phyloP scores from a whole-genome alignment of 2,329 filamentous ascomycete genomes.

The Parasarocladium wereldwijsianum region DNA sequence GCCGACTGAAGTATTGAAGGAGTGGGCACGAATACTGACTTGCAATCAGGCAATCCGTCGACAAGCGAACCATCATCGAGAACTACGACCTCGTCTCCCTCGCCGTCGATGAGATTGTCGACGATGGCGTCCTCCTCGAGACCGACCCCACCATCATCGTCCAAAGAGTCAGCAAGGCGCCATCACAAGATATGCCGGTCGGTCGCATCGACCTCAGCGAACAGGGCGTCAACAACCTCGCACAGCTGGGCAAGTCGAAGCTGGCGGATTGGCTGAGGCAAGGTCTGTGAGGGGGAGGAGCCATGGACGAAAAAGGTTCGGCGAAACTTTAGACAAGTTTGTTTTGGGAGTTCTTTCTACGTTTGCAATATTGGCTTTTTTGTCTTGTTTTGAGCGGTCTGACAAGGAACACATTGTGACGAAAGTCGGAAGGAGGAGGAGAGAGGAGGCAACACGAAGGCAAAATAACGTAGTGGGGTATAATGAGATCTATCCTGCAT shows the following conservation, averaged over 20 bases:
- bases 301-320: slow-evolving; percentile 2
- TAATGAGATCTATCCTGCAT: slow-evolving; percentile 14
- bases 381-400: slow-evolving; percentile 1
- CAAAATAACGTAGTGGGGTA: slow-evolving; percentile 6
- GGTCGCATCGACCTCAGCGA: slow-evolving; percentile 92
- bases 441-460: not conserved
- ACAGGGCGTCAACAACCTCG: slow-evolving; percentile 85
- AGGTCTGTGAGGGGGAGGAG: slow-evolving; percentile 40
- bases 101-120: slow-evolving; percentile 87
- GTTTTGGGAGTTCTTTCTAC: slow-evolving; percentile 7
- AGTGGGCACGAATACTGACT: slow-evolving; percentile 5
- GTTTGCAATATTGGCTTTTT: not conserved
- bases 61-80: slow-evolving; percentile 95
- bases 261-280: slow-evolving; percentile 82
- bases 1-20: not conserved
- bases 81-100: slow-evolving; percentile 96
- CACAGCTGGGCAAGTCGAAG: slow-evolving; percentile 86
- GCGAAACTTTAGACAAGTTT: slow-evolving; percentile 7
- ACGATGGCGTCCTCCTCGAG: slow-evolving; percentile 93
- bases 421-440: slow-evolving; percentile 3
- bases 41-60: slow-evolving; percentile 67
- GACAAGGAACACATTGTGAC: slow-evolving; percentile 8
- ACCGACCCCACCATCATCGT: slow-evolving; percentile 92
- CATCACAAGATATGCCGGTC: slow-evolving; percentile 78
- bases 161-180: slow-evolving; percentile 81